Percentiles rank a stretch among this genome's conserved stretches.
Evolutionary conservation across 2,329 filamentous ascomycete genomes (phyloP).

Genomic region (Laburnicola sp.): DNA sequence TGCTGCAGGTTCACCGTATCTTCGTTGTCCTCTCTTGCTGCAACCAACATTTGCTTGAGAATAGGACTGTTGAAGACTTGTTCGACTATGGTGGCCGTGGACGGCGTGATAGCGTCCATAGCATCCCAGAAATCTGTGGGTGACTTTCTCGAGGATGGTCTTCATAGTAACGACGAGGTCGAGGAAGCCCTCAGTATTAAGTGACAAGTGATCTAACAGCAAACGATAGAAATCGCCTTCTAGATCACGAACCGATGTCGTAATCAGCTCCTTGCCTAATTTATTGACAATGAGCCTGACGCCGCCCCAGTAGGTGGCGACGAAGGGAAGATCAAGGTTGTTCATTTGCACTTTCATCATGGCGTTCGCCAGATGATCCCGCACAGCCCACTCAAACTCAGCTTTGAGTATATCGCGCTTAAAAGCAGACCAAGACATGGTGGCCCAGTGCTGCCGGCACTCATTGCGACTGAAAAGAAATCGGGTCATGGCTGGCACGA

Average conservation of each 20-base stretch:
- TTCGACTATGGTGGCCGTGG: slow-evolving; percentile 79
- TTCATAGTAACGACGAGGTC: slow-evolving; percentile 72
- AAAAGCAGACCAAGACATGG: slow-evolving; percentile 68
- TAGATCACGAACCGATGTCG: slow-evolving; percentile 76
- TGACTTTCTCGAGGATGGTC: slow-evolving; percentile 70
- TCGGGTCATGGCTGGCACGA: slow-evolving; percentile 77
- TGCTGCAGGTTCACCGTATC: slow-evolving; percentile 61
- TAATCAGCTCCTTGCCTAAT: slow-evolving; percentile 73
- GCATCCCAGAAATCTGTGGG: slow-evolving; percentile 85
- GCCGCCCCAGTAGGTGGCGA: slow-evolving; percentile 79
- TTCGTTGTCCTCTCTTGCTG: slow-evolving; percentile 46
- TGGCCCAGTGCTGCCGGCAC: slow-evolving; percentile 68
- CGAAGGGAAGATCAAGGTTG: slow-evolving; percentile 55
- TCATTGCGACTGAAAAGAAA: slow-evolving; percentile 79
- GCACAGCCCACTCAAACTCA: slow-evolving; percentile 87
- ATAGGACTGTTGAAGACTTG: slow-evolving; percentile 75
- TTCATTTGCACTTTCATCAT: slow-evolving; percentile 65
- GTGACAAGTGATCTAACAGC: slow-evolving; percentile 65
- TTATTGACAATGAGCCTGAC: slow-evolving; percentile 73
- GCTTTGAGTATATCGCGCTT: slow-evolving; percentile 65
- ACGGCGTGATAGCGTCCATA: slow-evolving; percentile 77
- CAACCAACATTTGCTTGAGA: slow-evolving; percentile 63
- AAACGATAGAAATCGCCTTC: slow-evolving; percentile 68
- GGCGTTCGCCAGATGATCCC: slow-evolving; percentile 69
- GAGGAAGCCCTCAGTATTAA: slow-evolving; percentile 59